These are phyloP conservation scores for Penicillium sp. DNA, from an alignment of 2,329 filamentous ascomycete genomes.

Conservation along the genomic window DNA sequence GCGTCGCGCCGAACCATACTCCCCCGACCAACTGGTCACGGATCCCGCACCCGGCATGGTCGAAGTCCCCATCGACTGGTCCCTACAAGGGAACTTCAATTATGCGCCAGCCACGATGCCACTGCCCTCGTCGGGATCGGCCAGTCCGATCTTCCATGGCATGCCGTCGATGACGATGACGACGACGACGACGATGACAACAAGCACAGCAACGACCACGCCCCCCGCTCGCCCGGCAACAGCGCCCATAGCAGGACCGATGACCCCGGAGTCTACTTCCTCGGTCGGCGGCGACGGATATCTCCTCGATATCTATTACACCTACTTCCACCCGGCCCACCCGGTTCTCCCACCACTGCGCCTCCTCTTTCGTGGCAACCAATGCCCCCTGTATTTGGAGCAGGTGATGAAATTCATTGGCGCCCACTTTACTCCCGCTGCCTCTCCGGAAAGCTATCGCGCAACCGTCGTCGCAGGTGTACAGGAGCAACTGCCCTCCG, in stretches of 20 bases:
- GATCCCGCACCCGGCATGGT: constrained; percentile 49
- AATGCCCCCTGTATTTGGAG: constrained; percentile 55
- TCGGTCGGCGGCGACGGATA: constrained; percentile 44
- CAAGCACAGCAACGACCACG: not conserved
- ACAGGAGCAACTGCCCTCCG: constrained; percentile 51
- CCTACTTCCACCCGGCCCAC: constrained; percentile 62
- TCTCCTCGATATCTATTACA: constrained; percentile 62
- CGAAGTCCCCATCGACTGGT: constrained; percentile 50
- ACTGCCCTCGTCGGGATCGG: constrained; percentile 34
- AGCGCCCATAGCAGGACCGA: constrained; percentile 34
- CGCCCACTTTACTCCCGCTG: constrained; percentile 58
- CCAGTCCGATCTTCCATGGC: constrained; percentile 35
- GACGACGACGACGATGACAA: constrained; percentile 23
- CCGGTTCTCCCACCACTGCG: constrained; percentile 61
- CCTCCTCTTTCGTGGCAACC: constrained; percentile 44
- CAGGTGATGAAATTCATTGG: constrained; percentile 64
- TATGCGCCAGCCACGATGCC: constrained; percentile 34
- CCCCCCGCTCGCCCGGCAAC: constrained; percentile 26
- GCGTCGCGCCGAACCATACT: constrained; percentile 45
- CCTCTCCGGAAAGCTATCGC: constrained; percentile 54
- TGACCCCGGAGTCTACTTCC: constrained; percentile 47
- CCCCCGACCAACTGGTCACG: constrained; percentile 55
- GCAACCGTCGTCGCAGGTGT: constrained; percentile 41
- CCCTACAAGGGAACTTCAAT: constrained; percentile 42
- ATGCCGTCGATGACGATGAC: constrained; percentile 17